Conservation (phyloP, 768 basidiomycete genomes). For the Russula emetica region DNA sequence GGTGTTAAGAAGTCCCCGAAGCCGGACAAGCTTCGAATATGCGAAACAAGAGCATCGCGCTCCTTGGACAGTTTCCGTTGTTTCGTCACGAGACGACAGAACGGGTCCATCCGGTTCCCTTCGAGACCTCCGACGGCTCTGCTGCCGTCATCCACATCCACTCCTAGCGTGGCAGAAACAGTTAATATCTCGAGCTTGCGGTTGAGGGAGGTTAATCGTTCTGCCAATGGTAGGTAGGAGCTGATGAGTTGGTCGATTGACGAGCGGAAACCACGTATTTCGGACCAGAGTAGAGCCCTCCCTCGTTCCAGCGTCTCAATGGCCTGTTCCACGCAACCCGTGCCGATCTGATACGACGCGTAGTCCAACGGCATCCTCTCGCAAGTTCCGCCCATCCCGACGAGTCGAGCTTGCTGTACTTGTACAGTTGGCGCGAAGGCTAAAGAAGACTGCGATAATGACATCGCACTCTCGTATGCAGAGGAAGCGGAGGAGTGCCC, state of each 20-base stretch:
- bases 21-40: not conserved
- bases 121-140: not conserved
- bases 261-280: slow-evolving; percentile 3
- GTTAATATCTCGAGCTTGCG: slow-evolving; percentile 4
- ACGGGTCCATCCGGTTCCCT: not conserved
- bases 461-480: slow-evolving; percentile 11
- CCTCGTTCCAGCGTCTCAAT: slow-evolving; percentile 7
- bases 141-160: not conserved
- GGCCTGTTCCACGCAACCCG: slow-evolving; percentile 2
- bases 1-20: not conserved
- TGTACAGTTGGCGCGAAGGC: not conserved
- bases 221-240: not conserved
- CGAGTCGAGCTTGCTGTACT: slow-evolving; percentile 4
- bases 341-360: not conserved
- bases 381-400: not conserved
- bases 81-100: slow-evolving; percentile 6
- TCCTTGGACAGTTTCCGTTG: not conserved
- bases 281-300: not conserved
- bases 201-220: not conserved
- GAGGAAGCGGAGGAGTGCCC: not conserved
- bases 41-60: not conserved
- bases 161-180: not conserved
- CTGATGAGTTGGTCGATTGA: not conserved
- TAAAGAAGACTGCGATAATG: not conserved
- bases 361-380: slow-evolving; percentile 3